These are phyloP conservation scores for Hypomontagnella submonticulosa DNA, from an alignment of 495 filamentous ascomycete species.

Conservation along the genomic window DNA sequence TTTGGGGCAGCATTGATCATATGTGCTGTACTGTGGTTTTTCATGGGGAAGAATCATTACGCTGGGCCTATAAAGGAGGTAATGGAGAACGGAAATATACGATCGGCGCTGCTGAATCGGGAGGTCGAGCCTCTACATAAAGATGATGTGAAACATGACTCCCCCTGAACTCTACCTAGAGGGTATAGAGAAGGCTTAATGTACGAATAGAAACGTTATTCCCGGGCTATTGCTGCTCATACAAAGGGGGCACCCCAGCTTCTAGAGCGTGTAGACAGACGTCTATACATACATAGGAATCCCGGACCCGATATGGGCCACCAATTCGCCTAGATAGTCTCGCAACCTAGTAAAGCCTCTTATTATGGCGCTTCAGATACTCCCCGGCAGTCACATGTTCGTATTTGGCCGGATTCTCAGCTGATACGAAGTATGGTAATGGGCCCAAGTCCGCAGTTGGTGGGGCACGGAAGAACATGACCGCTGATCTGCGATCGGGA, in stretches of 20 bases:
- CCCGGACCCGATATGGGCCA: too few relatives aligned
- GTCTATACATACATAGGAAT: too few relatives aligned
- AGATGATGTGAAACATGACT: not conserved
- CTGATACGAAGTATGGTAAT: slow-evolving; percentile 8
- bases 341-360: slow-evolving; percentile 9
- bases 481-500: slow-evolving; percentile 2
- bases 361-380: slow-evolving; percentile 10
- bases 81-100: slow-evolving; percentile 21
- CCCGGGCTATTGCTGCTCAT: too few relatives aligned
- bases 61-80: slow-evolving; percentile 20
- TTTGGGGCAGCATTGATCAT: slow-evolving; percentile 48
- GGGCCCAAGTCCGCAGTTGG: slow-evolving; percentile 6
- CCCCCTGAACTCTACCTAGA: too few relatives aligned
- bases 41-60: slow-evolving; percentile 48
- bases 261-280: too few relatives aligned
- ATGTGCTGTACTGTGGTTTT: slow-evolving; percentile 49
- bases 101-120: slow-evolving; percentile 13
- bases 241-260: too few relatives aligned
- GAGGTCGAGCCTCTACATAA: slow-evolving; percentile 7
- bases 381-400: slow-evolving; percentile 4
- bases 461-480: slow-evolving; percentile 7
- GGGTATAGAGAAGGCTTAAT: too few relatives aligned
- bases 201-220: too few relatives aligned
- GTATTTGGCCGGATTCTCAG: slow-evolving; percentile 10
- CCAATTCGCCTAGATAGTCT: too few relatives aligned